Conservation (phyloP, 2,329 filamentous ascomycete species). For the Trichophyton simii region DNA sequence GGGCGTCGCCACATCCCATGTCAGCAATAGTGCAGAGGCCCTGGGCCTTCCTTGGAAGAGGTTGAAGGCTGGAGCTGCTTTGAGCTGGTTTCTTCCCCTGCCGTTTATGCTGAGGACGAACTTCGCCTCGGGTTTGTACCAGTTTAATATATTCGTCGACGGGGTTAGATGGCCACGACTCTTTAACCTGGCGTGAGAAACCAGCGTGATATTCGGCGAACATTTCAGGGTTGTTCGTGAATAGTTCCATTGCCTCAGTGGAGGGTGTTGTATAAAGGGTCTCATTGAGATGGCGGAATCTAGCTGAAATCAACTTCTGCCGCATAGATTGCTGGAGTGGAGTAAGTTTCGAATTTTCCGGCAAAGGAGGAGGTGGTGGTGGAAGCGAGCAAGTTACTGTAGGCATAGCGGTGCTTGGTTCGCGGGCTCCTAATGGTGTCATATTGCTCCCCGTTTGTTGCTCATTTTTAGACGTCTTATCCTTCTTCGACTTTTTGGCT, state of each 20-base stretch:
- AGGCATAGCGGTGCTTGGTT: constrained; percentile 10
- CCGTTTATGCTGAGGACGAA: constrained; percentile 30
- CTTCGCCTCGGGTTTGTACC: constrained; percentile 54
- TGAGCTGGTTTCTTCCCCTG: constrained; percentile 26
- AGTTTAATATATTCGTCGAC: constrained; percentile 72
- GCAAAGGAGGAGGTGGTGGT: constrained; percentile 26
- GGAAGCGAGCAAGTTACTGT: constrained; percentile 10
- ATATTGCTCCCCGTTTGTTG: constrained; percentile 1
- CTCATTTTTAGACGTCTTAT: constrained; percentile 14
- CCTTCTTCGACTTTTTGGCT: constrained; percentile 21
- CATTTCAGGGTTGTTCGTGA: constrained; percentile 76
- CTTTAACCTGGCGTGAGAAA: constrained; percentile 86
- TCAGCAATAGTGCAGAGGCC: constrained; percentile 73
- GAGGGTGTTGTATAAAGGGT: constrained; percentile 91
- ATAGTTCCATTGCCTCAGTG: constrained; percentile 66
- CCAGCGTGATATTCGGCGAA: constrained; percentile 94
- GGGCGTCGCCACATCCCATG: constrained; percentile 84
- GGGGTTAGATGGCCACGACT: constrained; percentile 86
- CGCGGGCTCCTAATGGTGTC: not conserved
- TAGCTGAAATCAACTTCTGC: constrained; percentile 83
- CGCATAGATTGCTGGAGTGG: constrained; percentile 90
- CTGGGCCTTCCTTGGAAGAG: constrained; percentile 56
- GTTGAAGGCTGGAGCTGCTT: constrained; percentile 18
- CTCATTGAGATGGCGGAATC: constrained; percentile 95
- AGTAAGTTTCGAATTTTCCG: constrained; percentile 54